phyloP scores from a whole-genome alignment of 257 asterid species.

The Solanum dulcamara region DNA sequence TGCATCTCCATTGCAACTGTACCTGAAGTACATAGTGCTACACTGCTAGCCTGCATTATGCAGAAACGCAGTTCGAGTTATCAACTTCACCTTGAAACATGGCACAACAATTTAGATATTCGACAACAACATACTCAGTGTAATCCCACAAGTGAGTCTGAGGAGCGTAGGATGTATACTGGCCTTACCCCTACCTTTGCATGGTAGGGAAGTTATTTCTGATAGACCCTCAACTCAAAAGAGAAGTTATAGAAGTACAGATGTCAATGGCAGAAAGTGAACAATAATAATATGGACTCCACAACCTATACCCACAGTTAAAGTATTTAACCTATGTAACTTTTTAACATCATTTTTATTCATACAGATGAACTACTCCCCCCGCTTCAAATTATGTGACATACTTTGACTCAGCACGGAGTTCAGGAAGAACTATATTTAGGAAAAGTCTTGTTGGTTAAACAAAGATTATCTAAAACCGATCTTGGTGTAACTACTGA shows the following conservation, averaged over 20 bases:
- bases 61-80: background rate
- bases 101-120: background rate
- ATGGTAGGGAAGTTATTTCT: background rate
- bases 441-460: background rate
- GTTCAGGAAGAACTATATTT: background rate
- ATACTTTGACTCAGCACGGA: background rate
- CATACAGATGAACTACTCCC: background rate
- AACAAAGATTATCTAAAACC: background rate
- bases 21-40: conserved; percentile 90
- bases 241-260: background rate
- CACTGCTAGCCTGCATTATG: conserved; percentile 64
- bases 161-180: background rate
- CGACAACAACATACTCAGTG: background rate
- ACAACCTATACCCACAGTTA: background rate
- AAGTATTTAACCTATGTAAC: background rate
- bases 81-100: background rate
- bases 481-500: background rate
- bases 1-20: conserved; percentile 85
- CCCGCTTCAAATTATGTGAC: background rate
- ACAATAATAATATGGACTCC: background rate
- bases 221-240: background rate
- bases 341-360: background rate
- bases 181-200: background rate
- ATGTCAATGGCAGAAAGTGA: background rate
- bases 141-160: background rate